Evolutionary conservation across 225 moss, liverwort and hornwort species (phyloP), one percentile per base, ranked within the genome.

Genomic region (Bryoerythrophyllum caledonicum): DNA sequence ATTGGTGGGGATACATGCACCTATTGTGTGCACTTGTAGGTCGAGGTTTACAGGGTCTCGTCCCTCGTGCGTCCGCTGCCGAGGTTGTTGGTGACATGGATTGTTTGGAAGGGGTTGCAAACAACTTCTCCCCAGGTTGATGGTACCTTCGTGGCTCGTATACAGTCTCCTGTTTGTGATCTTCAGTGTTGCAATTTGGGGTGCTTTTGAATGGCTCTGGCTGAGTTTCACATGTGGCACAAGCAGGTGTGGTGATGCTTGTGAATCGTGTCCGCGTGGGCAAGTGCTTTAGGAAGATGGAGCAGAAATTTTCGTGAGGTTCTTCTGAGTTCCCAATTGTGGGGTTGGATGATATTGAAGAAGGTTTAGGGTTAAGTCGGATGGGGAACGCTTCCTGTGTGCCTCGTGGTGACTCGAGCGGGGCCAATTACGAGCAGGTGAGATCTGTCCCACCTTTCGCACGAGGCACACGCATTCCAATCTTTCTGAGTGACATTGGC

Each of bases 351-450:
- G 52, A 53, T 53, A 2, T n/a, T 0, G 20, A 8, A n/a, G 52
- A 53, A n/a, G 5, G 0, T n/a, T 2, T 0, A 20, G 7, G 0
- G 20, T 53, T 19, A n/a, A n/a, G 0, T n/a, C 0, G 21, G 54
- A 23, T 54, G 54, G 54, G 23, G 8, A 54, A 2, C 9, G 54
- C 21, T 54, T 54, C 54, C 8, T 8, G 10, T 10, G 23, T 23
- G 2, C 54, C 21, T 54, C 23, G 3, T 54, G 54, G 54, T 54
- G 54, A 21, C 21, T 21, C 2, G 23, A 23, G 54, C 54, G 21
- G 10, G 8, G 54, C n/a, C 23, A 10, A 23, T 21, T 53, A 20
- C 9, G n/a, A 53, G 53, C 53, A 53, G n/a, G 53, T 53, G 20
- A 53, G 53, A 53, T n/a, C n/a, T 53, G n/a, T 10, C 54, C 3